These are phyloP conservation scores for Alternaria ethzedia DNA, from an alignment of 2,329 filamentous ascomycete species.

Conservation along the genomic window DNA sequence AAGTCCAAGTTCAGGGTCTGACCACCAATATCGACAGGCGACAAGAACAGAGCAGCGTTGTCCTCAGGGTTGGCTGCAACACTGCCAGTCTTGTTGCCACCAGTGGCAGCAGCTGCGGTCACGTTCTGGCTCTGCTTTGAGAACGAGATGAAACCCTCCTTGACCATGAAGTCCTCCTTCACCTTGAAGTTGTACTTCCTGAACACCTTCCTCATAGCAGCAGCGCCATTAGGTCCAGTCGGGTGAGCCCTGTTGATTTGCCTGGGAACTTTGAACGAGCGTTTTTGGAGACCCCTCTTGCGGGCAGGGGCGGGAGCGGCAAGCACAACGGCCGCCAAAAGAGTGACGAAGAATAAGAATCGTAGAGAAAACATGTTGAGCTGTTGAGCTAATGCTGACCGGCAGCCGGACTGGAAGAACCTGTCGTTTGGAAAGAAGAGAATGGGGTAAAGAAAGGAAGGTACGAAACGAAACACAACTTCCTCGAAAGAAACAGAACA, in stretches of 20 bases:
- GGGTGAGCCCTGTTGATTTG: slow-evolving; percentile 63
- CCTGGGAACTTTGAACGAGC: slow-evolving; percentile 68
- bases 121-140: slow-evolving; percentile 20
- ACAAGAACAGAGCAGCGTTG: slow-evolving; percentile 73
- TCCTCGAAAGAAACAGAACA: slow-evolving; percentile 27
- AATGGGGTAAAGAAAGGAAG: slow-evolving; percentile 23
- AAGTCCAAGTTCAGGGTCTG: slow-evolving; percentile 74
- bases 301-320: slow-evolving; percentile 52
- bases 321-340: slow-evolving; percentile 56
- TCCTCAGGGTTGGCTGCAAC: slow-evolving; percentile 70
- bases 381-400: slow-evolving; percentile 46
- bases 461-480: slow-evolving; percentile 28
- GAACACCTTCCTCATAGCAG: slow-evolving; percentile 70
- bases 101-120: slow-evolving; percentile 33
- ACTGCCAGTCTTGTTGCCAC: slow-evolving; percentile 55
- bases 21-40: slow-evolving; percentile 71
- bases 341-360: slow-evolving; percentile 54
- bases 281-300: slow-evolving; percentile 53
- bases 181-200: slow-evolving; percentile 65
- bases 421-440: slow-evolving; percentile 26
- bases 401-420: slow-evolving; percentile 42
- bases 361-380: slow-evolving; percentile 46
- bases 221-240: slow-evolving; percentile 59
- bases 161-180: slow-evolving; percentile 26
- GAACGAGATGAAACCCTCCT: slow-evolving; percentile 50